Evolutionary conservation across 495 filamentous ascomycete species (phyloP), one percentile per base, ranked within the genome.

Genomic region (Delitschia confertaspora): DNA sequence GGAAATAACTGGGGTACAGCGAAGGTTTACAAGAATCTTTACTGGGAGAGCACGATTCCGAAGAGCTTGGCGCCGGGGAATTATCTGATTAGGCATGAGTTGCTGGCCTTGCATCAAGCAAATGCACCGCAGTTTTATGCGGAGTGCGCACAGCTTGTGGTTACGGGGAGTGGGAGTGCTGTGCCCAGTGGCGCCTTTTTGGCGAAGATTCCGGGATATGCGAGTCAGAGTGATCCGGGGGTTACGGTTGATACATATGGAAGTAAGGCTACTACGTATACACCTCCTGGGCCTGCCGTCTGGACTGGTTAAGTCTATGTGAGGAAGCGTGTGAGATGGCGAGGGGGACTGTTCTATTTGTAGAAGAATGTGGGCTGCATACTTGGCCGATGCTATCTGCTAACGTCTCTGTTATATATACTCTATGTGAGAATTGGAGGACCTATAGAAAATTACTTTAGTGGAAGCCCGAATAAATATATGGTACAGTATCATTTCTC

Each of bases 111-210:
- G 14, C 74, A 78, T 54, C 73, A 76, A 55, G 70, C 72, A 29
- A 73, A 76, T 54, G 65, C 71, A 4, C 74, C 73, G 0, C 74
- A 78, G 58, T 78, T 75, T 56, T 78, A 78, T 62, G 68, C 73
- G 39, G 74, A 78, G 59, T 78, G 73, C 45, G 74, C 74, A 0
- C 73, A 75, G 61, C 45, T 78, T 47, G 62, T 55, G 22, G 65
- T 78, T 35, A 68, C 65, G 19, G 74, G 74, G 21, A 64, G 63
- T 20, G 74, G 74, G 31, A 65, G 58, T 14, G 65, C 60, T 0
- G 38, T 53, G 30, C 73, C 73, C 3, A 55, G 60, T 23, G 64
- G 63, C 23, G 53, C 45, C 13, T 65, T 55, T 55, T 61, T 75
- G 40, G 64, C 64, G 9, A 62, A 63, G 25, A 72, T 78, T 39